Percentiles rank a stretch among this genome's conserved stretches.
Evolutionary conservation across 768 basidiomycete species (phyloP).

Genomic region (Tricholoma terreum): DNA sequence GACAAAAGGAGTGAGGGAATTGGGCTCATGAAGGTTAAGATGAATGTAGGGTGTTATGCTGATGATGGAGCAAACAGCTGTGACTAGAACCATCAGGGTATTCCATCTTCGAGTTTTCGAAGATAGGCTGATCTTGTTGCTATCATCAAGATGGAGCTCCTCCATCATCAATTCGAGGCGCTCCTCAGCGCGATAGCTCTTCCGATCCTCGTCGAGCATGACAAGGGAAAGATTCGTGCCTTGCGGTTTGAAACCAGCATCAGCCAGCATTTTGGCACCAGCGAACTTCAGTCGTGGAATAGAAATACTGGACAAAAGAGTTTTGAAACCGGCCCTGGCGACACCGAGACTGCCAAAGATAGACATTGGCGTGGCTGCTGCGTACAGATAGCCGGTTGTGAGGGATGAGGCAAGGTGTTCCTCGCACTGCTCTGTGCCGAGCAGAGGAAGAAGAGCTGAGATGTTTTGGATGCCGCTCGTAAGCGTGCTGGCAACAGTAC

Average conservation of each 20-base stretch:
- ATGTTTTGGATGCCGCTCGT: slow-evolving; percentile 23
- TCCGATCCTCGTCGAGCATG: slow-evolving; percentile 9
- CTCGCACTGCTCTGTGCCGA: slow-evolving; percentile 24
- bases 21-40: not conserved
- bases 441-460: slow-evolving; percentile 21
- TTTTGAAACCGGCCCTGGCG: slow-evolving; percentile 16
- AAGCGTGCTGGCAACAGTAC: slow-evolving; percentile 5
- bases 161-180: slow-evolving; percentile 6
- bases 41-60: slow-evolving; percentile 10
- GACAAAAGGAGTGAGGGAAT: no score
- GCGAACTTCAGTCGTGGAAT: not conserved
- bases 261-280: slow-evolving; percentile 8
- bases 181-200: slow-evolving; percentile 7
- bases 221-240: slow-evolving; percentile 12
- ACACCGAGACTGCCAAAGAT: slow-evolving; percentile 22
- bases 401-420: slow-evolving; percentile 17
- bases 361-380: slow-evolving; percentile 22
- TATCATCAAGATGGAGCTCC: slow-evolving; percentile 4
- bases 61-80: not conserved
- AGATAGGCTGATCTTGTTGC: not conserved
- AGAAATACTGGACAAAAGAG: slow-evolving; percentile 11
- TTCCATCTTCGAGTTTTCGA: slow-evolving; percentile 6
- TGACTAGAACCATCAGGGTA: slow-evolving; percentile 1
- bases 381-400: slow-evolving; percentile 18
- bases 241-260: slow-evolving; percentile 11